Conservation (phyloP, 2,329 filamentous ascomycete species). For the Plenodomus lindquistii region DNA sequence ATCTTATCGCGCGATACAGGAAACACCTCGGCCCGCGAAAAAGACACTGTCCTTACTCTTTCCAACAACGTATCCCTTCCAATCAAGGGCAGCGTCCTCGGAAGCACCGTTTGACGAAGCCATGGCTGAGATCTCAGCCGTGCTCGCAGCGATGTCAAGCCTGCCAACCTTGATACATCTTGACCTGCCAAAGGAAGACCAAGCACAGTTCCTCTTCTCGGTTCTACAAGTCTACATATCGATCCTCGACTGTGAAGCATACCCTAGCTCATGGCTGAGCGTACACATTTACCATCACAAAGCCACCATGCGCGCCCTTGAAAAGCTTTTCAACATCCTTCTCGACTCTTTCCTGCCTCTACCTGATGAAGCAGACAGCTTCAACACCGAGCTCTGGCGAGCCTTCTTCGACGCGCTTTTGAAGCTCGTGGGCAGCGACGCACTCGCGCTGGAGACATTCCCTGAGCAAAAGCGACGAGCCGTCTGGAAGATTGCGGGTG, state of each 20-base stretch:
- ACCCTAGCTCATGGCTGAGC: conserved; percentile 87
- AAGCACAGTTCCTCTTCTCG: conserved; percentile 75
- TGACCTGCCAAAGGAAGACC: conserved; percentile 73
- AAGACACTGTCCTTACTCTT: conserved; percentile 81
- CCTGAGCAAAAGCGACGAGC: conserved; percentile 94
- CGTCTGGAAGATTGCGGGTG: conserved; percentile 98
- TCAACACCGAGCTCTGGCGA: conserved; percentile 94
- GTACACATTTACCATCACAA: conserved; percentile 92
- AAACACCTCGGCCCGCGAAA: conserved; percentile 62
- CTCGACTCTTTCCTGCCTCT: conserved; percentile 84
- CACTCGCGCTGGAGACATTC: conserved; percentile 89
- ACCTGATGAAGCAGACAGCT: conserved; percentile 87
- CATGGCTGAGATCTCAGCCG: conserved; percentile 83
- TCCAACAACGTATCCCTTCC: conserved; percentile 87
- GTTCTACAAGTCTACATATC: conserved; percentile 85
- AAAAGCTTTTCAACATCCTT: conserved; percentile 78
- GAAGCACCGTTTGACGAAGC: conserved; percentile 77
- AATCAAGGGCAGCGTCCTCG: conserved; percentile 66
- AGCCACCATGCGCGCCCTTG: conserved; percentile 81
- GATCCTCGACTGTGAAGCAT: conserved; percentile 85
- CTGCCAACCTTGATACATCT: conserved; percentile 74
- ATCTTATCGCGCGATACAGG: conserved; percentile 79
- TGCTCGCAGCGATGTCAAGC: conserved; percentile 80
- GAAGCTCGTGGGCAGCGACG: conserved; percentile 85
- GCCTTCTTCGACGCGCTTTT: conserved; percentile 88